A percentile compares a stretch with the other conserved stretches of the same genome.
Conservation (phyloP, 805 yeast species). For the Kluyveromyces nonfermentans region DNA sequence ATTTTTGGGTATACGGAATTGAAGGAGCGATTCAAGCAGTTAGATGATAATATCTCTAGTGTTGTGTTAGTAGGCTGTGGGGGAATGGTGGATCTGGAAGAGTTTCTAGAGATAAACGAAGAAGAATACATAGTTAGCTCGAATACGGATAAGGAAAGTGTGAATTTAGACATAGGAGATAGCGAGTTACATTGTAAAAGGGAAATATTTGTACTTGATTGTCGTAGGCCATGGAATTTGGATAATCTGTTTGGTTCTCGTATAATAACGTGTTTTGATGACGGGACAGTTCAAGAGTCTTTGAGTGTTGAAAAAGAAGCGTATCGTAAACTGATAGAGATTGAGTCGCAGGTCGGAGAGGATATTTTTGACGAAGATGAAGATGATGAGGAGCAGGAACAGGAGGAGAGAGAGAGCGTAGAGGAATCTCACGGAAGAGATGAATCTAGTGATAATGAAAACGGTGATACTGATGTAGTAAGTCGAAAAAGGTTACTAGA, state of each 20-base stretch:
- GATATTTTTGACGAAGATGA: conserved; percentile 33
- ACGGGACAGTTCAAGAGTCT: conserved; percentile 61
- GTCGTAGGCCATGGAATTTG: conserved; percentile 93
- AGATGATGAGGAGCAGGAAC: conserved; percentile 21
- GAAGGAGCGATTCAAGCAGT: conserved; percentile 45
- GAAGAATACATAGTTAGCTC: conserved; percentile 37
- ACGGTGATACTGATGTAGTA: conserved; percentile 13
- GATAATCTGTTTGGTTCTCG: conserved; percentile 84
- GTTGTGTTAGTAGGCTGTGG: conserved; percentile 88
- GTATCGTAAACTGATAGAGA: conserved; percentile 41
- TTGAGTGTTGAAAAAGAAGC: conserved; percentile 51
- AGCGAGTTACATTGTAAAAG: conserved; percentile 35
- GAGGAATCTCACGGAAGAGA: conserved; percentile 24
- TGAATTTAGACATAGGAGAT: conserved; percentile 20
- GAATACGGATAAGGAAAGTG: conserved; percentile 8
- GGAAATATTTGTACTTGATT: conserved; percentile 75
- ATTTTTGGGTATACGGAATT: conserved; percentile 86
- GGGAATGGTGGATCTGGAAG: conserved; percentile 77
- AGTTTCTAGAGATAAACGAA: conserved; percentile 55
- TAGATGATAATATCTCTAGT: conserved; percentile 69
- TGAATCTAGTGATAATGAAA: conserved; percentile 27
- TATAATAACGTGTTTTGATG: conserved; percentile 74
- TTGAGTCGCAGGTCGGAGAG: conserved; percentile 32
- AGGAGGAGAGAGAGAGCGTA: conserved; percentile 26
- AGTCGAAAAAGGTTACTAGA: conserved; percentile 17